Percentiles rank a stretch among this genome's conserved stretches.
Conservation (phyloP, 225 moss, liverwort and hornwort species). For the Lunularia cruciata region DNA sequence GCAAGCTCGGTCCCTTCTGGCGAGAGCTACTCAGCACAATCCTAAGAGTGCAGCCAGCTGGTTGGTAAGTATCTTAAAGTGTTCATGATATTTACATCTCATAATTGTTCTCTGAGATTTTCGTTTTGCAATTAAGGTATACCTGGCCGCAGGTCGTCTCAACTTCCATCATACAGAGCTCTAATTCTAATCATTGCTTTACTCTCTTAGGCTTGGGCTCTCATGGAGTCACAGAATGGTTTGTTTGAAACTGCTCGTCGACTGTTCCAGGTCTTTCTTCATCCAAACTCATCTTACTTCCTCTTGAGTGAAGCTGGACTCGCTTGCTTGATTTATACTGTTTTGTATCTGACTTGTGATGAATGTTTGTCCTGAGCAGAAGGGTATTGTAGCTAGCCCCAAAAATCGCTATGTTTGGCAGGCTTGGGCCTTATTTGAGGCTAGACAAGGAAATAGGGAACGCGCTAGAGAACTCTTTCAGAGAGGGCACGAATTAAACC, state of each 20-base stretch:
- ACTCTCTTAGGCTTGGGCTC: constrained; percentile 83
- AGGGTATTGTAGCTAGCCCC: constrained; percentile 89
- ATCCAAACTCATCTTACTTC: not conserved
- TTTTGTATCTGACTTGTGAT: constrained; percentile 17
- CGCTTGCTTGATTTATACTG: not conserved
- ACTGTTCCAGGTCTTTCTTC: constrained; percentile 72
- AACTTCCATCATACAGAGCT: no score
- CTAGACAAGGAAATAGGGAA: constrained; percentile 79
- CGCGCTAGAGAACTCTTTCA: constrained; percentile 90
- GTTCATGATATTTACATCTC: no score
- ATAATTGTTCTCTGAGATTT: not conserved
- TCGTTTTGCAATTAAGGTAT: no score
- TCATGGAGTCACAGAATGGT: constrained; percentile 77
- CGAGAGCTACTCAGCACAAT: constrained; percentile 72
- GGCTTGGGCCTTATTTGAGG: constrained; percentile 94
- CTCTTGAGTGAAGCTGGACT: not conserved
- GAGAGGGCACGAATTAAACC: constrained; percentile 82
- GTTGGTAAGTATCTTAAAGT: constrained; percentile 55
- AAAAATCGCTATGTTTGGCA: constrained; percentile 99
- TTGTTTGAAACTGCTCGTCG: constrained; percentile 67
- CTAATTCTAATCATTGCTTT: not conserved
- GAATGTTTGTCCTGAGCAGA: constrained; percentile 48
- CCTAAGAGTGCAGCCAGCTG: constrained; percentile 94
- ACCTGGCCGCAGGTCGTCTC: no score
- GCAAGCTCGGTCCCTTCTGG: constrained; percentile 72